Base-by-base conservation (phyloP, 2,329 filamentous ascomycete species). In the Amesomyces nigricolor region DNA sequence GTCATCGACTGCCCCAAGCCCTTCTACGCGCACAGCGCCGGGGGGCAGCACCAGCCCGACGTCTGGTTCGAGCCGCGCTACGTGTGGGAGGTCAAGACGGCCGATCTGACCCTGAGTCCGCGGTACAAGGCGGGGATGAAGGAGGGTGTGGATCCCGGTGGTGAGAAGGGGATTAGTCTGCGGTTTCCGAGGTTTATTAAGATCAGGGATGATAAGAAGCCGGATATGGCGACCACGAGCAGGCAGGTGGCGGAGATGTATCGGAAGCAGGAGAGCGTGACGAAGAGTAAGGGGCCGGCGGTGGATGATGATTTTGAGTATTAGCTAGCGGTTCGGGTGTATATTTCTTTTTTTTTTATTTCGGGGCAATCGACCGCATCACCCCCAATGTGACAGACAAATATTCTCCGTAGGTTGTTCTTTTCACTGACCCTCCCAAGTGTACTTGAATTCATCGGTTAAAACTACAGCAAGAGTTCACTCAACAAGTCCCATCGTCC, bases 251-350 rank as follows among this genome's bases (percentile, higher is more conserved):
- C 91, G 0, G 94, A 97, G 71, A 96, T 99, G 92, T 99, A 97
- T 74, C 80, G 86, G 62, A 91, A 89, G 73, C 94, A 99, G 75
- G 92, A 97, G 76, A 89, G 87, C 63, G 89, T 96, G 49, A 75
- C 82, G 11, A 95, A 94, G 78, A 90, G 77, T 55, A 95, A 95
- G 75, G 88, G 87, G 0, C 89, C 89, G 4, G 79, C 86, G 47
- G 91, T 91, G 53, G 94, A 99, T 76, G 92, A 97, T 73, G 91
- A 97, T 71, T 99, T 96, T 73, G 94, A 99, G 77, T 99, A 99
- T 73, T 99, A 72, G 51, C 10, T 46, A 16, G 37, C 29, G 9
- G 16, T 17, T 19, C 29, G 9, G 6, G 38, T 16, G 47, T 49
- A 22, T 43, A 22, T 40, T 26, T 3, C 22, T 3, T 3, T 26